Evolutionary conservation across 2,329 filamentous ascomycete genomes (phyloP), one percentile per base, ranked within the genome.

Genomic region (Fusarium continuum): DNA sequence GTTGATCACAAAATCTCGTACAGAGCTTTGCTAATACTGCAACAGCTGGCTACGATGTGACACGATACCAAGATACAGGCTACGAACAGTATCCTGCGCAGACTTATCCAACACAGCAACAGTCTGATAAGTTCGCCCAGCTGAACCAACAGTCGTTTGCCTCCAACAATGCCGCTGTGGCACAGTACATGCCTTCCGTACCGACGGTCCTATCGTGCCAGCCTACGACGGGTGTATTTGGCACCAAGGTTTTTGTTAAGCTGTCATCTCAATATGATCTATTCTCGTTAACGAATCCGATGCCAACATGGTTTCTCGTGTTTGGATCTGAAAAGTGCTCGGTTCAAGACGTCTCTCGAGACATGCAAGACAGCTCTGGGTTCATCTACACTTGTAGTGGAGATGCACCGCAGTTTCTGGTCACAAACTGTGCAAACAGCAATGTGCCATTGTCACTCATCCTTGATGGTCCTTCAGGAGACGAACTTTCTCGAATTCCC

Each of bases 231-330:
- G 93, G 93, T 36, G 77, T 82, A 28, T 83, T 85, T 71, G 90
- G 91, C 49, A 90, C 89, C 17, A 88, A 88, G 69, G 80, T 97
- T 9, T 83, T 85, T 57, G 82, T 97, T 64, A 89, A 91, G 73
- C 85, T 96, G 25, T 87, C 88, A 47, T 89, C 90, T 36, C 84
- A 88, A 58, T 91, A 91, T 78, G 90, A 96, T 72, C 78, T 96
- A 58, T 77, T 83, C 61, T 73, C 77, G 54, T 84, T 88, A 75
- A 83, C 82, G 26, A 83, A 82, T 55, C 83, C 80, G 35, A 72
- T 79, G 50, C 80, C 83, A 3, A 81, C 82, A 45, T 88, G 91
- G 70, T 88, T 79, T 64, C 77, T 97, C 50, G 84, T 88, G 40
- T 96, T 97, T 76, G 92, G 92, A n/a, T 83, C 85, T n/a, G 86